Evolutionary conservation across 164 flowering plant genomes (phyloP).

Genomic region (Annona squamosa): DNA sequence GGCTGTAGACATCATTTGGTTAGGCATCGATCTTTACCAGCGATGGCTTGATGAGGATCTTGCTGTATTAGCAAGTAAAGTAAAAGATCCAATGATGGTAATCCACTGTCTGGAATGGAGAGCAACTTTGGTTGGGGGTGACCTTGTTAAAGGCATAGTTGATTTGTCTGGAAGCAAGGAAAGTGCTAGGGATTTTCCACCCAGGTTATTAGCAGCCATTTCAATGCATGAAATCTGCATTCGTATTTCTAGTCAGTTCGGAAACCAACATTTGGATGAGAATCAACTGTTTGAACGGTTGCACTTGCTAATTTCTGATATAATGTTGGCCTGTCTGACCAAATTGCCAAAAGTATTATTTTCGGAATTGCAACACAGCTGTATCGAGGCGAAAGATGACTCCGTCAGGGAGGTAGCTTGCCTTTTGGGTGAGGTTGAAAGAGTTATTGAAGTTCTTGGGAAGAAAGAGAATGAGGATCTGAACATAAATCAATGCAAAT

Average conservation of each 20-base stretch:
- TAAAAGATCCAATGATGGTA: no score
- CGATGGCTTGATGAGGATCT: no score
- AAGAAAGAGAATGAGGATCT: background rate
- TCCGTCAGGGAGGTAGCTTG: background rate
- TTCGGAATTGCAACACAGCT: conserved; percentile 14
- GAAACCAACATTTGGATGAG: conserved; percentile 17
- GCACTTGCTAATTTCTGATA: conserved; percentile 32
- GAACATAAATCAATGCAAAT: background rate
- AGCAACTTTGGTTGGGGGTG: no score
- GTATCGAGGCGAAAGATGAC: background rate
- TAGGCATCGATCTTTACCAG: no score
- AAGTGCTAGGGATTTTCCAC: background rate
- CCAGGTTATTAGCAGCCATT: background rate
- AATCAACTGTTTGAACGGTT: conserved; percentile 23
- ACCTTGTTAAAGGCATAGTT: background rate
- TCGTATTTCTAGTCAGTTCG: no score
- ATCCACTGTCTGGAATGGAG: no score
- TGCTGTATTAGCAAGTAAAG: no score
- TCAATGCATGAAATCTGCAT: no score
- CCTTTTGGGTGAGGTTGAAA: background rate
- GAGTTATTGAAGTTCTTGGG: background rate
- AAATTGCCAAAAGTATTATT: conserved; percentile 30
- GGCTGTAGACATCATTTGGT: no score
- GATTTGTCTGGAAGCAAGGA: background rate
- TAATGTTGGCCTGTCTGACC: conserved; percentile 46